Conservation (phyloP, 2,329 filamentous ascomycete species). For the Hypoxylon sp. region DNA sequence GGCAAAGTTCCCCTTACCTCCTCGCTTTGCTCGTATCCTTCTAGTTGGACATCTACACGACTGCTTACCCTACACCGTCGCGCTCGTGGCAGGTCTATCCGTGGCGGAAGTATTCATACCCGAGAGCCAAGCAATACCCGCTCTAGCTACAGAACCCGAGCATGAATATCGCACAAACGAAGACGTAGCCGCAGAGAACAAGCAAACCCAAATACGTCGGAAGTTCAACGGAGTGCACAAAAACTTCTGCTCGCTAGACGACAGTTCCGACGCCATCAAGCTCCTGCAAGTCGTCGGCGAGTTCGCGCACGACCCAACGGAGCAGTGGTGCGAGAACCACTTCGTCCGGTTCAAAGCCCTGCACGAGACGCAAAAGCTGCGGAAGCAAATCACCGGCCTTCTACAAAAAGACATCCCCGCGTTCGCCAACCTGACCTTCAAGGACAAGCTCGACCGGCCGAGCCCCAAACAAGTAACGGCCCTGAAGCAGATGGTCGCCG, state of each 20-base stretch:
- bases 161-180: slow-evolving; percentile 67
- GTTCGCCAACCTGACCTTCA: slow-evolving; percentile 68
- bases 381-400: slow-evolving; percentile 84
- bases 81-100: slow-evolving; percentile 87
- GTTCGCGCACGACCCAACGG: slow-evolving; percentile 79
- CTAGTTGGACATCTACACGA: slow-evolving; percentile 85
- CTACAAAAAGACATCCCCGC: slow-evolving; percentile 78
- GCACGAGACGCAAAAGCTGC: slow-evolving; percentile 85
- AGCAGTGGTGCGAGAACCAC: slow-evolving; percentile 82
- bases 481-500: slow-evolving; percentile 90
- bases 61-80: slow-evolving; percentile 87
- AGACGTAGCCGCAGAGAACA: slow-evolving; percentile 78
- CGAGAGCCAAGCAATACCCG: slow-evolving; percentile 79
- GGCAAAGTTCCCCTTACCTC: slow-evolving; percentile 89
- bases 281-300: slow-evolving; percentile 88
- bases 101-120: slow-evolving; percentile 89
- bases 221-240: slow-evolving; percentile 78
- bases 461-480: slow-evolving; percentile 78
- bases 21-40: slow-evolving; percentile 92
- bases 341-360: slow-evolving; percentile 91
- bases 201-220: slow-evolving; percentile 71
- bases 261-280: slow-evolving; percentile 89
- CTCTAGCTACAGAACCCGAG: slow-evolving; percentile 58
- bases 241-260: slow-evolving; percentile 83
- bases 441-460: slow-evolving; percentile 68